Base-by-base conservation (phyloP, 2,329 filamentous ascomycete genomes). In the Cryphonectria nitschkei region DNA sequence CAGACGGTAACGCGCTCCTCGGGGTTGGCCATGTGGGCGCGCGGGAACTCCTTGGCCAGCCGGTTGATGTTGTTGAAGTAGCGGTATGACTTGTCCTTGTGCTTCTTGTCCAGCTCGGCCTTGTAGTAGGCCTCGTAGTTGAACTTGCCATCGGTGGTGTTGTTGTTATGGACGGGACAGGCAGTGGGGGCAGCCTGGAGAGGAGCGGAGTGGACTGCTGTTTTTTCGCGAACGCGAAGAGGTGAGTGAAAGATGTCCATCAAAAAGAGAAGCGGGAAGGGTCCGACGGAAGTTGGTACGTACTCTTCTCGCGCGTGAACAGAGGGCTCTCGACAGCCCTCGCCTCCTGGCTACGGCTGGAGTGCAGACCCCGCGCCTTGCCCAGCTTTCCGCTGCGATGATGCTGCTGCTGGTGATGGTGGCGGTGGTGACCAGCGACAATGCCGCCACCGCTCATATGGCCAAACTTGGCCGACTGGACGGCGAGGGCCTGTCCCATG, bases 21-120 rank as follows among this genome's bases (percentile, higher is more conserved):
- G 78, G 89, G 88, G 71, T 87, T 90, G 22, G 93, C 88, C 87
- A 97, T 97, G 82, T 99, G 96, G 62, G 96, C 96, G 74, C 93
- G 93, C 41, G 96, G 96, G 74, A 99, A 99, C 75, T 98, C 94
- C 84, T 96, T 93, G 75, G 96, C 96, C 73, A 99, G 87, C 50
- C 96, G 94, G 80, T 99, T 99, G 89, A 99, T 99, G 86, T 99
- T 99, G 88, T 99, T 99, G 87, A 99, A 99, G 86, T 98, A 98
- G 79, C 96, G 93, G 85, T 99, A 99, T 67, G 95, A 98, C 85
- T 98, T 98, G 87, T 99, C 96, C 87, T 97, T 95, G 88, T 97
- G 96, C 86, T 99, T 99, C 89, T 98, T 98, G 77, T 98, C 94
- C 76, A 99, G 84, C 81, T 99, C 95, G 73, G 85, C 85, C 75